Percentiles rank a stretch among this genome's conserved stretches.
These are phyloP conservation scores for Isoetes taiwanensis DNA, from an alignment of 75 land plant species.

Conservation along the genomic window DNA sequence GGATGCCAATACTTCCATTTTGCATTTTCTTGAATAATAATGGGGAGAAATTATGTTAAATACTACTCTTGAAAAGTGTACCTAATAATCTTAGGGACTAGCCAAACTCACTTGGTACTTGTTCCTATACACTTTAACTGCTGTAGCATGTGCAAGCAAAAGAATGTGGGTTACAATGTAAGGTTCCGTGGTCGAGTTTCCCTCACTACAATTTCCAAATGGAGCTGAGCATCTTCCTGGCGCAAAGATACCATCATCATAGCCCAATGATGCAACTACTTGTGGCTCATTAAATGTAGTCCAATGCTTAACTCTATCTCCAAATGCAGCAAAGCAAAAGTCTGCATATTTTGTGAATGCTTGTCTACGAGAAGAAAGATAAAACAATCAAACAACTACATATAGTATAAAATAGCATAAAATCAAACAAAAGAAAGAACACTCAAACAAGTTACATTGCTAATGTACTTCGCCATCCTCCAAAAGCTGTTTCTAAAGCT, in stretches of 20 bases:
- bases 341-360: neutral
- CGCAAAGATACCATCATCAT: slow-evolving; percentile 16
- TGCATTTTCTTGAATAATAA: too few species aligned
- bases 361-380: slow-evolving; percentile 1
- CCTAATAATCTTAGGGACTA: too few species aligned
- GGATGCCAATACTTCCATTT: slow-evolving; percentile 11
- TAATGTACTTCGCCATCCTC: slow-evolving; percentile 32
- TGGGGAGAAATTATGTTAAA: too few species aligned
- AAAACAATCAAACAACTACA: too few species aligned
- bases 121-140: slow-evolving; percentile 22
- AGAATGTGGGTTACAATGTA: slow-evolving; percentile 31
- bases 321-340: slow-evolving; percentile 6
- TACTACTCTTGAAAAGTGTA: too few species aligned
- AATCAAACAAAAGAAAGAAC: too few species aligned
- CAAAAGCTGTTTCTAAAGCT: slow-evolving; percentile 40
- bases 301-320: slow-evolving; percentile 13
- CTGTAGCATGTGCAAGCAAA: slow-evolving; percentile 35
- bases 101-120: slow-evolving; percentile 29
- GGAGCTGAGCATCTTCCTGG: slow-evolving; percentile 41
- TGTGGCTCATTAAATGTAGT: slow-evolving; percentile 31
- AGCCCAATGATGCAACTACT: slow-evolving; percentile 10
- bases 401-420: too few species aligned
- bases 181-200: slow-evolving; percentile 29
- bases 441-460: too few species aligned
- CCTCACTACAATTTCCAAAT: slow-evolving; percentile 28